phyloP scores from a whole-genome alignment of 2,329 filamentous ascomycete genomes.

The Stachybotrys elegans region DNA sequence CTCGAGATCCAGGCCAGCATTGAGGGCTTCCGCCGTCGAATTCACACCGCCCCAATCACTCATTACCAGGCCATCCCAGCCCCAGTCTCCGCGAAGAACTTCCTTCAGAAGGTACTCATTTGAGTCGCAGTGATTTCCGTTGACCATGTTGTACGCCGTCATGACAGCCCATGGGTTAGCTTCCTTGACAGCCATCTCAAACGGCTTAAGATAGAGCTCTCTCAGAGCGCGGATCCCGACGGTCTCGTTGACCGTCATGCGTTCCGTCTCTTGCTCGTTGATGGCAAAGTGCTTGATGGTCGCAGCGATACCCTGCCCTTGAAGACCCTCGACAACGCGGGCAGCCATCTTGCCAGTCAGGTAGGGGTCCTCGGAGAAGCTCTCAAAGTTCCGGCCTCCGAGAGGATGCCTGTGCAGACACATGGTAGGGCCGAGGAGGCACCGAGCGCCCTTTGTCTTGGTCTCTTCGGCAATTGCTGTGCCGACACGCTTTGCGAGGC shows the following conservation, averaged over 20 bases:
- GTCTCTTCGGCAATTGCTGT: not conserved
- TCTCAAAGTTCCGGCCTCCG: constrained; percentile 1
- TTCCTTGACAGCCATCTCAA: constrained; percentile 34
- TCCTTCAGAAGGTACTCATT: constrained; percentile 19
- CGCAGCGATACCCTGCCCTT: constrained; percentile 33
- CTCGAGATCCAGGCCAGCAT: constrained; percentile 27
- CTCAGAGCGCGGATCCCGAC: constrained; percentile 17
- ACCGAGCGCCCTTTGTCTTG: constrained; percentile 2
- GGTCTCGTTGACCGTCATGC: constrained; percentile 21
- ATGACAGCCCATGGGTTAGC: constrained; percentile 33
- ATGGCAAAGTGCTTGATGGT: constrained; percentile 40
- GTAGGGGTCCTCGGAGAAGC: constrained; percentile 2
- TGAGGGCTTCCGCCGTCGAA: constrained; percentile 25
- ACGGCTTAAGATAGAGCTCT: constrained; percentile 29
- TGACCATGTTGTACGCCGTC: constrained; percentile 30
- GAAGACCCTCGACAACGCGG: constrained; percentile 29
- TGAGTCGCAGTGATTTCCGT: constrained; percentile 30
- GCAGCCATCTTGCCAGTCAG: constrained; percentile 4
- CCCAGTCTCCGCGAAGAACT: constrained; percentile 40
- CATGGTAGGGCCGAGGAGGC: not conserved
- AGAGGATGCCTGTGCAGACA: not conserved
- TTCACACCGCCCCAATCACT: constrained; percentile 33
- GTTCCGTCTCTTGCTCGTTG: constrained; percentile 31
- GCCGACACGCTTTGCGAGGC: not conserved
- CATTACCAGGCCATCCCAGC: constrained; percentile 30